These are phyloP conservation scores for Hyphopichia homilentoma DNA, from an alignment of 805 yeast genomes.

Conservation along the genomic window DNA sequence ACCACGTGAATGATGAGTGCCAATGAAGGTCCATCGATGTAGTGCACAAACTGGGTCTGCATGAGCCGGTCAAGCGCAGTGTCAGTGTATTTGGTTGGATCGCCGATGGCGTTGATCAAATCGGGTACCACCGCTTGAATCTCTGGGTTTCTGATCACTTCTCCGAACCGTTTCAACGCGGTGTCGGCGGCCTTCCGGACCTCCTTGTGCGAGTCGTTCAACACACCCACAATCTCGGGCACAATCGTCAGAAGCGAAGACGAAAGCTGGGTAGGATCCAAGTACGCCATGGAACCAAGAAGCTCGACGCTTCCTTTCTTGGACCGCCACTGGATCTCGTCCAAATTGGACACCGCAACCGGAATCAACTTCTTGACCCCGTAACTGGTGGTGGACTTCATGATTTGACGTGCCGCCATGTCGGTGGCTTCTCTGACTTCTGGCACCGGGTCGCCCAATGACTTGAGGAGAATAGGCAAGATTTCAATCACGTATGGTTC, in stretches of 20 bases:
- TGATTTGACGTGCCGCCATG: conserved; percentile 78
- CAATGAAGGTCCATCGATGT: conserved; percentile 95
- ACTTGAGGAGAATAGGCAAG: conserved; percentile 73
- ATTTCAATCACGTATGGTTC: conserved; percentile 94
- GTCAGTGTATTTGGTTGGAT: conserved; percentile 88
- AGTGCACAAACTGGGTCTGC: conserved; percentile 92
- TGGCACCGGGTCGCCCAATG: conserved; percentile 78
- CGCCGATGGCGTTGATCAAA: conserved; percentile 88
- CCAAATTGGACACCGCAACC: conserved; percentile 77
- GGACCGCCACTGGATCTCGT: conserved; percentile 91
- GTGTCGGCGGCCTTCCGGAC: conserved; percentile 93
- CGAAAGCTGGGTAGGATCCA: conserved; percentile 92
- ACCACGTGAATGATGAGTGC: conserved; percentile 93
- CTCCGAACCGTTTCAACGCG: conserved; percentile 88
- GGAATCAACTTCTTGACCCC: conserved; percentile 93
- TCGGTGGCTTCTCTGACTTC: conserved; percentile 91
- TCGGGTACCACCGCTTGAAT: conserved; percentile 88
- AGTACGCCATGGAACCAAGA: conserved; percentile 95
- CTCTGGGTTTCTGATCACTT: conserved; percentile 95
- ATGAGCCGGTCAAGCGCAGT: conserved; percentile 81
- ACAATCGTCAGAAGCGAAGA: conserved; percentile 84
- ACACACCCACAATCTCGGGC: conserved; percentile 93
- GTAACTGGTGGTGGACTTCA: conserved; percentile 86
- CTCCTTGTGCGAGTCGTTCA: conserved; percentile 94
- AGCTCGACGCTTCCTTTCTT: conserved; percentile 96